A percentile compares a stretch with the other conserved stretches of the same genome.
Evolutionary conservation across 192 early-diverging fungal species (phyloP).

Genomic region (Haplosporangium gracile): DNA sequence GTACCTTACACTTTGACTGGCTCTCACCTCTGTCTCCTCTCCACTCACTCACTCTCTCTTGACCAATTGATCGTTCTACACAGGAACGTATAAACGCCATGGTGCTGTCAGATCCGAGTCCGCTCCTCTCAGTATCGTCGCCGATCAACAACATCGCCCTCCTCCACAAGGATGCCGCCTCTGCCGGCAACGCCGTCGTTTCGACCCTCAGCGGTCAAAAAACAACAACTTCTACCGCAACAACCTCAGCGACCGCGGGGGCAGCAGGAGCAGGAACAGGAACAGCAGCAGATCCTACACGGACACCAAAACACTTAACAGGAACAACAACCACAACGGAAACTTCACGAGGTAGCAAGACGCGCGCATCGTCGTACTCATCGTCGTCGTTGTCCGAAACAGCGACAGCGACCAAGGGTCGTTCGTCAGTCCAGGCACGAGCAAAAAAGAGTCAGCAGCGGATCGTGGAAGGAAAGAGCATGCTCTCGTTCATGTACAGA

Average conservation of each 20-base stretch:
- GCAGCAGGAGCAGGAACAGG: slow-evolving; percentile 8
- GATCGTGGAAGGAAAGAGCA: slow-evolving; percentile 20
- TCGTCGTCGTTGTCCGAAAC: not conserved
- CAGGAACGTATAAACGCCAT: slow-evolving; percentile 6
- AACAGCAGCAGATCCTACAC: not conserved
- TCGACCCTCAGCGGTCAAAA: not conserved
- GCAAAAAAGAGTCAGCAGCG: slow-evolving; percentile 32
- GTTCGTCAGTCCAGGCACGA: slow-evolving; percentile 12
- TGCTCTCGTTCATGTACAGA: slow-evolving; percentile 47
- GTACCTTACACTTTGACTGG: not conserved
- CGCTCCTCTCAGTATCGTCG: slow-evolving; percentile 25
- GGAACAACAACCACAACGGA: not conserved
- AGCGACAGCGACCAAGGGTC: not conserved
- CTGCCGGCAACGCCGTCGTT: not conserved
- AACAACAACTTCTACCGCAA: not conserved
- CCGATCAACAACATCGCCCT: slow-evolving; percentile 23
- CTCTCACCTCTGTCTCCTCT: not conserved
- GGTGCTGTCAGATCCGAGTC: slow-evolving; percentile 31
- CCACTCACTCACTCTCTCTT: not conserved
- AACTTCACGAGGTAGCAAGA: not conserved
- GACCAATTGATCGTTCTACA: not conserved
- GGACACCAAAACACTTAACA: not conserved
- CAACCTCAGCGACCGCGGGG: not conserved
- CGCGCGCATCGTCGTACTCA: not conserved
- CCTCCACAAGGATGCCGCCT: slow-evolving; percentile 19